Percentiles rank a stretch among this genome's conserved stretches.
Conservation (phyloP, 2,329 filamentous ascomycete genomes). For the Arthroderma uncinatum region DNA sequence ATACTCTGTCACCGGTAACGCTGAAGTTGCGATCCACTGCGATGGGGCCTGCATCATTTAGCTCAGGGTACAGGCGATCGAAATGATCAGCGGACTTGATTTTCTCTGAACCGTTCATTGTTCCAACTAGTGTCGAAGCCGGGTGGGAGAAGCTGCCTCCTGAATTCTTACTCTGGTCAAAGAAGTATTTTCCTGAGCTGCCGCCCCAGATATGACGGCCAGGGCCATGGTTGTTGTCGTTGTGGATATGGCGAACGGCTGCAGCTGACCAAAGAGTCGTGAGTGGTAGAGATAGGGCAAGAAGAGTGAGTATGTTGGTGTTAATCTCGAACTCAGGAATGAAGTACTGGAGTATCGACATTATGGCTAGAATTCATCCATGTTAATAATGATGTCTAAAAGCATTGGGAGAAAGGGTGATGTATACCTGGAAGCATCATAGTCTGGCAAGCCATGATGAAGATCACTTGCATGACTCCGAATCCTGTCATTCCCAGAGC, state of each 20-base stretch:
- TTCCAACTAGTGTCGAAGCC: neutral
- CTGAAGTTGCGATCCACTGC: slow-evolving; percentile 14
- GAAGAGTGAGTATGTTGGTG: slow-evolving; percentile 45
- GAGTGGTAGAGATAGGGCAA: slow-evolving; percentile 53
- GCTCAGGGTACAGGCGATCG: slow-evolving; percentile 14
- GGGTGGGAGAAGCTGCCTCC: neutral
- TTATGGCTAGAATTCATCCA: slow-evolving; percentile 40
- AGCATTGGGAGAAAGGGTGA: slow-evolving; percentile 5
- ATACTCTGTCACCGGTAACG: slow-evolving; percentile 8
- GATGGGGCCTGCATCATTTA: slow-evolving; percentile 7
- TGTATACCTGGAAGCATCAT: slow-evolving; percentile 52
- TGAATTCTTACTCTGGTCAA: neutral
- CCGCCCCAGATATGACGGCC: slow-evolving; percentile 8
- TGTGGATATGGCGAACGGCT: slow-evolving; percentile 21
- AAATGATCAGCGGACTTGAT: slow-evolving; percentile 5
- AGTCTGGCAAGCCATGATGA: slow-evolving; percentile 57
- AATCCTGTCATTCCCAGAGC: slow-evolving; percentile 49
- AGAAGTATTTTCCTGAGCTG: neutral
- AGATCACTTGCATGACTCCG: slow-evolving; percentile 55
- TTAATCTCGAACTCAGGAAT: slow-evolving; percentile 43
- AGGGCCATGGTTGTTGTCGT: slow-evolving; percentile 5
- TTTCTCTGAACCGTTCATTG: neutral
- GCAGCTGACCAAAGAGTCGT: slow-evolving; percentile 54
- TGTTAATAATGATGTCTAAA: neutral
- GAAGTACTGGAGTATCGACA: slow-evolving; percentile 48